A percentile compares a stretch with the other conserved stretches of the same genome.
phyloP scores from a whole-genome alignment of 2,329 filamentous ascomycete species.

The Colletotrichum somersetense region DNA sequence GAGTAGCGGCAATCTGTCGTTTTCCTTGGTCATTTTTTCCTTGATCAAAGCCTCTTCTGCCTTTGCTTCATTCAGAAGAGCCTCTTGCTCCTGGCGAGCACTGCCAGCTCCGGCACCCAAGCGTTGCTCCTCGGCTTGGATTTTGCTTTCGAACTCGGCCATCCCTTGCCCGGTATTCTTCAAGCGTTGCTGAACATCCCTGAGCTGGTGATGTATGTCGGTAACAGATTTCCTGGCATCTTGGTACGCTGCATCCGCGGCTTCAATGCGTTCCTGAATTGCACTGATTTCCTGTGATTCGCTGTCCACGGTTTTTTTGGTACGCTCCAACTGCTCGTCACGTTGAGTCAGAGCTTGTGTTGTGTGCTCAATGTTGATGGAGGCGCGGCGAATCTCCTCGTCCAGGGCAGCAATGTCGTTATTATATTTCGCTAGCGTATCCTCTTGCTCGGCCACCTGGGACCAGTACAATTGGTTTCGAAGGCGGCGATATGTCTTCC shows the following conservation, averaged over 20 bases:
- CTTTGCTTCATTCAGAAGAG: slow-evolving; percentile 43
- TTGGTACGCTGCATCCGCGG: slow-evolving; percentile 57
- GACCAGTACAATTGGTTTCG: slow-evolving; percentile 84
- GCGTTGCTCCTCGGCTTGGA: slow-evolving; percentile 68
- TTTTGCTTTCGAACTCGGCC: slow-evolving; percentile 59
- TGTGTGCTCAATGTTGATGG: slow-evolving; percentile 59
- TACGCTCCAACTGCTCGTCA: slow-evolving; percentile 31
- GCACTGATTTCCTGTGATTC: slow-evolving; percentile 19
- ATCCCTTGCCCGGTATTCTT: slow-evolving; percentile 64
- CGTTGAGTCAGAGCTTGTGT: slow-evolving; percentile 53
- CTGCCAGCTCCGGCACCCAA: slow-evolving; percentile 79
- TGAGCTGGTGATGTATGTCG: slow-evolving; percentile 71
- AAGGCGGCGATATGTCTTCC: slow-evolving; percentile 69
- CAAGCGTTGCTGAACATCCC: slow-evolving; percentile 70
- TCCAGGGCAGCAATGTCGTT: slow-evolving; percentile 49
- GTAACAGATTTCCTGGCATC: slow-evolving; percentile 66
- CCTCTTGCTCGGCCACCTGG: slow-evolving; percentile 84
- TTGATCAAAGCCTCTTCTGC: slow-evolving; percentile 42
- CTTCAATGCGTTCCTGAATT: slow-evolving; percentile 20
- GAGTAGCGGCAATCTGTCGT: slow-evolving; percentile 14
- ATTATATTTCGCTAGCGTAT: slow-evolving; percentile 54
- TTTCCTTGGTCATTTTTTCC: slow-evolving; percentile 15
- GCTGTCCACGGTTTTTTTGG: slow-evolving; percentile 6
- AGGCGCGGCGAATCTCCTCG: slow-evolving; percentile 52
- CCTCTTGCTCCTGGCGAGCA: slow-evolving; percentile 64